These are phyloP conservation scores for Dipodascus albidus DNA, from an alignment of 805 yeast genomes.

Conservation along the genomic window DNA sequence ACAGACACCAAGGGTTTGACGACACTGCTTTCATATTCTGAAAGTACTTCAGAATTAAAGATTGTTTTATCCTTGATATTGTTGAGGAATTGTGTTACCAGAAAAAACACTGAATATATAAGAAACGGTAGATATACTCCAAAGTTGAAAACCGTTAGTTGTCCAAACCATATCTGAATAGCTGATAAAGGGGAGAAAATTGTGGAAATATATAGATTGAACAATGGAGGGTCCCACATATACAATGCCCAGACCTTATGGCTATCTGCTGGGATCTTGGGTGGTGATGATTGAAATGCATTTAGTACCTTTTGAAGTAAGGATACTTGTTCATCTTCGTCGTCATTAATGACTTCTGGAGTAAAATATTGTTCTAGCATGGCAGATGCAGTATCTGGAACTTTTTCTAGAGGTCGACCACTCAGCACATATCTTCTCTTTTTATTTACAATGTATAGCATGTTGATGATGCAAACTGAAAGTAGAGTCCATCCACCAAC, in stretches of 20 bases:
- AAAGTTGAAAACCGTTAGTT: slow-evolving; percentile 28
- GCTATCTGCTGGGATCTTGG: background rate
- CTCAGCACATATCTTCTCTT: slow-evolving; percentile 14
- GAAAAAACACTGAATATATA: slow-evolving; percentile 24
- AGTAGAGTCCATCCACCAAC: background rate
- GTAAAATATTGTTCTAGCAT: slow-evolving; percentile 7
- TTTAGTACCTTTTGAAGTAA: slow-evolving; percentile 1
- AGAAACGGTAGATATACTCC: slow-evolving; percentile 29
- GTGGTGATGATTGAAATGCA: background rate
- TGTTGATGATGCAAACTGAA: slow-evolving; percentile 4
- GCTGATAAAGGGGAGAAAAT: slow-evolving; percentile 50
- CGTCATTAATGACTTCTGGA: slow-evolving; percentile 2
- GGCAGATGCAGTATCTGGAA: slow-evolving; percentile 19
- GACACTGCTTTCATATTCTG: slow-evolving; percentile 52
- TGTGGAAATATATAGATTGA: slow-evolving; percentile 39
- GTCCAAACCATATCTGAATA: slow-evolving; percentile 30
- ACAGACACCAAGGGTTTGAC: slow-evolving; percentile 47
- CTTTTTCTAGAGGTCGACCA: slow-evolving; percentile 13
- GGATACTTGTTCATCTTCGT: slow-evolving; percentile 1
- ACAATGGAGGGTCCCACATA: slow-evolving; percentile 59
- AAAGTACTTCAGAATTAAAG: slow-evolving; percentile 45
- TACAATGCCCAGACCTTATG: slow-evolving; percentile 37
- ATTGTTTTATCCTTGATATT: slow-evolving; percentile 48
- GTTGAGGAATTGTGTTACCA: slow-evolving; percentile 34
- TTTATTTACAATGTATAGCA: slow-evolving; percentile 4